Base-by-base conservation (phyloP, 352 stramenopile species). In the Globisporangium carolinianum region DNA sequence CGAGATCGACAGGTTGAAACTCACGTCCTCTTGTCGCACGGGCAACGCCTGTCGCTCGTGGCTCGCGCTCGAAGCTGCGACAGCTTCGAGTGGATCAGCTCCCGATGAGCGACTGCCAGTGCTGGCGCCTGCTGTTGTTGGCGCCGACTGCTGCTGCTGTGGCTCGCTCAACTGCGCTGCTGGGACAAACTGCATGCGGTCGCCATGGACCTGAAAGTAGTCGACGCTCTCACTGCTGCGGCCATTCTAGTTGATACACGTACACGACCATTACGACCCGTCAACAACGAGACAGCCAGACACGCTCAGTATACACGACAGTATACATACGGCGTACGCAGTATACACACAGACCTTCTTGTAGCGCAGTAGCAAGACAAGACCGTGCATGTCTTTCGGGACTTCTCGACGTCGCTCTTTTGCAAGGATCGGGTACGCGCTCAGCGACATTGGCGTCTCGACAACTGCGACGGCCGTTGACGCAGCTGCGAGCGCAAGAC, bases 1-100 rank as follows among this genome's bases (percentile, higher is more conserved):
- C 14, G 72, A 87, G 55, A 92, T 87, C 11, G 65, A 76, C 17
- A 92, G 60, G 39, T 86, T 87, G 65, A 92, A 92, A 55, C 70
- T 87, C 51, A 92, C 66, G 24, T 89, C 77, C 56, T 77, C 72
- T 18, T 74, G 68, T 3, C 63, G 49, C 2, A 89, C 79, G 2
- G 24, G 24, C 24, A 24, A 24, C 24, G 24, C 24, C 24, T 24
- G 24, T 24, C 1, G 24, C 24, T 24, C 24, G 24, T 24, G 24
- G 24, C 24, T 24, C 24, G 24, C 24, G 24, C 24, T 24, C 24
- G 2, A 24, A 24, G 24, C 2, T 24, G 24, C 24, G 24, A 24
- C 24, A 24, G 24, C 24, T 24, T 24, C 24, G 24, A 24, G 24
- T 24, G 24, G 24, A 24, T 24, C 24, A 24, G 24, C 24, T 24